phyloP scores from a whole-genome alignment of 176 grass and related monocot species.

The Tillandsia fasciculata region DNA sequence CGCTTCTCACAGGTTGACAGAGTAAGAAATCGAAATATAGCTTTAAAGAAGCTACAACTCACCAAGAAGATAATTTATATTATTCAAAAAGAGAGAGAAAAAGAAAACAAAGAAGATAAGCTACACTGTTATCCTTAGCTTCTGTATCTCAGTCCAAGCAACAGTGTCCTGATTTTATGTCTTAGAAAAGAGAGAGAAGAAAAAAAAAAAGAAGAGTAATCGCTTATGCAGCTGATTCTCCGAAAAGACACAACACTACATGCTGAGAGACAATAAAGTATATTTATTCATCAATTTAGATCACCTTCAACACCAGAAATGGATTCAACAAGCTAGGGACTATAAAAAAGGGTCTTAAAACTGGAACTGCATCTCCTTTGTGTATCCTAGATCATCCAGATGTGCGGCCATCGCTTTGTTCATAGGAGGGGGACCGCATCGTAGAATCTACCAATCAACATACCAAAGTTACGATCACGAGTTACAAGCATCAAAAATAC shows the following conservation, averaged over 20 bases:
- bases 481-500: neutral
- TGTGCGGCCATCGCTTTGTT: conserved; percentile 90
- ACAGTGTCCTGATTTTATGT: neutral
- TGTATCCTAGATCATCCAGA: conserved; percentile 73
- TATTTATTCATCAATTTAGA: neutral
- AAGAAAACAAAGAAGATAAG: neutral
- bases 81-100: no score
- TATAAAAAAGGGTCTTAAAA: conserved; percentile 28
- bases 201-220: neutral
- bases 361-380: conserved; percentile 96
- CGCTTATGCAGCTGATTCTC: neutral
- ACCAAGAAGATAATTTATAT: no score
- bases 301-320: neutral
- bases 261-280: neutral
- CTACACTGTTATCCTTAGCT: neutral
- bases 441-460: conserved; percentile 47
- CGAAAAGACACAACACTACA: neutral
- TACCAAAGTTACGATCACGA: neutral
- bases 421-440: conserved; percentile 95
- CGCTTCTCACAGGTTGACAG: no score
- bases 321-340: neutral
- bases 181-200: neutral
- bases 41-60: no score
- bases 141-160: neutral
- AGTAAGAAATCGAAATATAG: no score